Evolutionary conservation across 805 yeast genomes (phyloP).

Genomic region (Clavispora vitiphila): DNA sequence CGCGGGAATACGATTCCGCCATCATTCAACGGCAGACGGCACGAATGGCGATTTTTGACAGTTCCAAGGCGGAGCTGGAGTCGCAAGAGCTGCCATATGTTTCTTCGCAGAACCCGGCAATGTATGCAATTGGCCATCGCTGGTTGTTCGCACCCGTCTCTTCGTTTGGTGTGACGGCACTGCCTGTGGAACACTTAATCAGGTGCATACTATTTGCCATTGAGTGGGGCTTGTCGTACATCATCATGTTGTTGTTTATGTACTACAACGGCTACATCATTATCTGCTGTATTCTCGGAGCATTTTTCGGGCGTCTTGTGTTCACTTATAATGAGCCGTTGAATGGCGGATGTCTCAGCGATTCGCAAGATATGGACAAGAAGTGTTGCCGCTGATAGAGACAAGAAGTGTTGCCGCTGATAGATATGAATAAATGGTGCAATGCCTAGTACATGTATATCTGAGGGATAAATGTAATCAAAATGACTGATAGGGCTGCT

Average conservation of each 20-base stretch:
- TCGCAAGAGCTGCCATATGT: neutral
- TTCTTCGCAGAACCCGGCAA: neutral
- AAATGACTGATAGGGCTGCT: too few relatives aligned
- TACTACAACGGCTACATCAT: slow-evolving; percentile 68
- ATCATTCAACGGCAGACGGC: slow-evolving; percentile 17
- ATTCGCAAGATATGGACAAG: slow-evolving; percentile 17
- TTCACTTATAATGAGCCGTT: slow-evolving; percentile 45
- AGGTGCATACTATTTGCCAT: slow-evolving; percentile 48
- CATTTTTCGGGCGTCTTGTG: slow-evolving; percentile 51
- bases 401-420: slow-evolving; percentile 19
- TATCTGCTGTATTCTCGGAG: slow-evolving; percentile 59
- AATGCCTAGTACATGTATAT: too few relatives aligned
- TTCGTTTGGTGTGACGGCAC: slow-evolving; percentile 31
- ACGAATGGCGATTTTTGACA: neutral
- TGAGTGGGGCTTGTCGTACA: slow-evolving; percentile 60
- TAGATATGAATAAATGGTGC: too few relatives aligned
- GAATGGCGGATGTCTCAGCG: slow-evolving; percentile 9
- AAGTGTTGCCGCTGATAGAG: slow-evolving; percentile 17
- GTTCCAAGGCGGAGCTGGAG: neutral
- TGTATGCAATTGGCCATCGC: slow-evolving; percentile 24
- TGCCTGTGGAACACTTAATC: slow-evolving; percentile 45
- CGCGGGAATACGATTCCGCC: slow-evolving; percentile 47
- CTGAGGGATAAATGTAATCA: too few relatives aligned
- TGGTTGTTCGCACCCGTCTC: slow-evolving; percentile 24
- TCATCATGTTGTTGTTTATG: slow-evolving; percentile 71